Evolutionary conservation across 495 filamentous ascomycete genomes (phyloP).

Genomic region (Cenococcum geophilum): DNA sequence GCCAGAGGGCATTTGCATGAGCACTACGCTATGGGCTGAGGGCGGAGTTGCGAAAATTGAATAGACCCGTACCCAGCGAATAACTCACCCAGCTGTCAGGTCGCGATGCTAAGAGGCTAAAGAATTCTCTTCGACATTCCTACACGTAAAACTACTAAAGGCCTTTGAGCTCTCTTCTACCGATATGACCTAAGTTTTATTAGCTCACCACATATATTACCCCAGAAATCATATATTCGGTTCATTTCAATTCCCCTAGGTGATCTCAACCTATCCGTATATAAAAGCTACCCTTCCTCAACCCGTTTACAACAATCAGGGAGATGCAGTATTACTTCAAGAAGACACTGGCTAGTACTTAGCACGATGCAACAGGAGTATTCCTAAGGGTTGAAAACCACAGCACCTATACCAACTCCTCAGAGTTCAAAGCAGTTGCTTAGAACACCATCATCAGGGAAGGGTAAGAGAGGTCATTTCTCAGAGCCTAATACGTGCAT

Average conservation of each 20-base stretch:
- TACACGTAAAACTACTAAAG: no score
- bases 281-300: background rate
- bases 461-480: conserved; percentile 12
- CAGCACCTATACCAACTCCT: conserved; percentile 18
- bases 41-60: background rate
- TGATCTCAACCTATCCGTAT: background rate
- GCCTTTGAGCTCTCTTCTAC: no score
- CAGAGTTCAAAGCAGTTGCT: conserved; percentile 7
- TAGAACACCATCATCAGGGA: conserved; percentile 4
- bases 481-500: conserved; percentile 13
- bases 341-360: conserved; percentile 5
- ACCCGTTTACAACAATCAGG: background rate
- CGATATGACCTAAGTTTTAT: no score
- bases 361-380: conserved; percentile 6
- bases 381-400: conserved; percentile 6
- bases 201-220: no score
- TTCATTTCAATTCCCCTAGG: no score
- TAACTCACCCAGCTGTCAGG: background rate
- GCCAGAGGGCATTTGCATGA: background rate
- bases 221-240: no score
- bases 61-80: background rate
- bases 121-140: background rate
- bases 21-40: background rate
- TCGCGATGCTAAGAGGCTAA: background rate
- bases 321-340: conserved; percentile 16